Base-by-base conservation (phyloP, 331 rosid species). In the Malus hybrid region DNA sequence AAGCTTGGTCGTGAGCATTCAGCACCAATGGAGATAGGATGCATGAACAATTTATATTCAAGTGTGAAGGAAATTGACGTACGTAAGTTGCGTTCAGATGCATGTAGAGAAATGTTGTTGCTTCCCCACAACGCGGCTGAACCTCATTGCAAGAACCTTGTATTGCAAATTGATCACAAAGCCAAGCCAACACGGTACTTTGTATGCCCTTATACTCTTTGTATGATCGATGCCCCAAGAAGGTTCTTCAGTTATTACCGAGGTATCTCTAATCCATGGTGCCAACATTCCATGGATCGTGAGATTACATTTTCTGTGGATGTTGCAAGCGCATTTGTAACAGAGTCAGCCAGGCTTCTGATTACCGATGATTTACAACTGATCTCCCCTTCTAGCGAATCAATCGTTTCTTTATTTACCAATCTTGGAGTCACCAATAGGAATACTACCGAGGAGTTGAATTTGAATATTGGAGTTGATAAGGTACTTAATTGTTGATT, bases 31-130 rank as follows among this genome's bases (percentile, higher is more conserved):
- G 63, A 55, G 1, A 64, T 71, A 15, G 78, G 74, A 1, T 69
- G 84, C 75, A 64, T 80, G 57, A 64, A 29, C 61, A 84, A 77
- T 10, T 71, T 84, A 24, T 84, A 80, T 39, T 7, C 8, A 0
- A 73, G 80, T 69, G 74, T 70, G 0, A 66, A 79, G 44, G 52
- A 32, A 19, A 70, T 85, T 6, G 34, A 39, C 12, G 44, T 11
- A 8, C 11, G 29, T 48, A 32, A 1, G 3, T 74, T 84, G 26
- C 11, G 44, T 57, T 44, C 73, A 1, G 6, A 13, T 0, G 18
- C 62, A 12, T 70, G 68, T 70, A 66, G 24, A 70, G 4, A 66
- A 8, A 70, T 80, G 81, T 20, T 80, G 66, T 63, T 80, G 3
- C 11, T 2, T 39, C 82, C 84, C 0, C 32, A 4, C 10, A 75